Percentiles rank a stretch among this genome's conserved stretches.
phyloP scores from a whole-genome alignment of 805 yeast species.

The Candida manassasensis region DNA sequence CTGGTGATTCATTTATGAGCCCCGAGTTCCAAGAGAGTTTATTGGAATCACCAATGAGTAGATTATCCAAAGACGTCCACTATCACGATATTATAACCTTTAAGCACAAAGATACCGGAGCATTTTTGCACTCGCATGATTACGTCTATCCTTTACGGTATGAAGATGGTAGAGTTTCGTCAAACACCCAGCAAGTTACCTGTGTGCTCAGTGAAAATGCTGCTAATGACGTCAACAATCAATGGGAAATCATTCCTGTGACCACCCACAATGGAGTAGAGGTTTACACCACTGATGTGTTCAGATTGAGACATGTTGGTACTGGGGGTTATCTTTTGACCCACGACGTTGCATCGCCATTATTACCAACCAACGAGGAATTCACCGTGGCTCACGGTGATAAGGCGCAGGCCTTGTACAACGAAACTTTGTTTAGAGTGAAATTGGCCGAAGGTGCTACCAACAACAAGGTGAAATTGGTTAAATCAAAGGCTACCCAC shows the following conservation, averaged over 20 bases:
- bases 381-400: conserved; percentile 71
- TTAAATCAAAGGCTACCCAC: conserved; percentile 67
- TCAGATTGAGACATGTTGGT: conserved; percentile 76
- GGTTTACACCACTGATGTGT: conserved; percentile 64
- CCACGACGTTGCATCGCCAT: conserved; percentile 96
- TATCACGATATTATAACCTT: conserved; percentile 74
- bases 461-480: conserved; percentile 40
- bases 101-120: conserved; percentile 74
- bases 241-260: conserved; percentile 82
- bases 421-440: conserved; percentile 75
- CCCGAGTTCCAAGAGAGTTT: conserved; percentile 90
- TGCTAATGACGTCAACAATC: conserved; percentile 55
- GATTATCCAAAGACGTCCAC: conserved; percentile 64
- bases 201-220: conserved; percentile 44
- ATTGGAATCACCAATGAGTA: conserved; percentile 74
- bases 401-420: conserved; percentile 47
- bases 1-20: conserved; percentile 96
- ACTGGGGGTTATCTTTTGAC: conserved; percentile 79
- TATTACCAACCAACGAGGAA: conserved; percentile 89
- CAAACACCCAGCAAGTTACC: conserved; percentile 93
- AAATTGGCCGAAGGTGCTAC: conserved; percentile 41
- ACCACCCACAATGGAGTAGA: conserved; percentile 34
- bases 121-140: conserved; percentile 78
- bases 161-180: conserved; percentile 93
- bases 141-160: conserved; percentile 81